phyloP scores from a whole-genome alignment of 2,329 filamentous ascomycete genomes.

The Periconia macrospinosa region DNA sequence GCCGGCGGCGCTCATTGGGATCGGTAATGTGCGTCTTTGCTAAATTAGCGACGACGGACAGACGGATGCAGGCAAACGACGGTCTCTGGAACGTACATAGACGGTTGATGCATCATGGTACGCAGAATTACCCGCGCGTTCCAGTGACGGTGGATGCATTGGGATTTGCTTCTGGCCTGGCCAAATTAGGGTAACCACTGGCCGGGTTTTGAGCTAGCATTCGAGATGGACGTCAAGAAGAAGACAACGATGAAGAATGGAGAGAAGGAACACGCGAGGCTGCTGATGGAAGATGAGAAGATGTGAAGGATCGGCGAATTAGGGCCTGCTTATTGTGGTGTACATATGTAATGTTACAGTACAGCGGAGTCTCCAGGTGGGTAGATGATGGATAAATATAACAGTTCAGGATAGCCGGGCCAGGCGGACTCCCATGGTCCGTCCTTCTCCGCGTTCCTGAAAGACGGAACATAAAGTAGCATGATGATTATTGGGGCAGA shows the following conservation, averaged over 20 bases:
- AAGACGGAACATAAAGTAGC: not conserved
- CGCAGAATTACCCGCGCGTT: slow-evolving; percentile 9
- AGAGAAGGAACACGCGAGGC: not conserved
- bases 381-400: not conserved
- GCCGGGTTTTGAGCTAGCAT: not conserved
- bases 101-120: slow-evolving; percentile 10
- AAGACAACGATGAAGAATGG: not conserved
- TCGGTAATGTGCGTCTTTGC: slow-evolving; percentile 29
- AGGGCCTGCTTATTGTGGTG: not conserved
- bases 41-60: not conserved
- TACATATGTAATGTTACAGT: not conserved
- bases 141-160: slow-evolving; percentile 2
- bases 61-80: too few species aligned
- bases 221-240: not conserved
- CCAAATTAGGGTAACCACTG: too few species aligned
- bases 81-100: slow-evolving; percentile 4
- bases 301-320: not conserved
- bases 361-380: not conserved
- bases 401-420: not conserved
- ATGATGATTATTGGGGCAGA: slow-evolving; percentile 2
- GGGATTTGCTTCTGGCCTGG: not conserved
- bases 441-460: not conserved
- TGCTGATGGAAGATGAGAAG: not conserved
- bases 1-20: slow-evolving; percentile 39
- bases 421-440: too few species aligned